Conservation (phyloP, 805 yeast genomes). For the Candida orba region DNA sequence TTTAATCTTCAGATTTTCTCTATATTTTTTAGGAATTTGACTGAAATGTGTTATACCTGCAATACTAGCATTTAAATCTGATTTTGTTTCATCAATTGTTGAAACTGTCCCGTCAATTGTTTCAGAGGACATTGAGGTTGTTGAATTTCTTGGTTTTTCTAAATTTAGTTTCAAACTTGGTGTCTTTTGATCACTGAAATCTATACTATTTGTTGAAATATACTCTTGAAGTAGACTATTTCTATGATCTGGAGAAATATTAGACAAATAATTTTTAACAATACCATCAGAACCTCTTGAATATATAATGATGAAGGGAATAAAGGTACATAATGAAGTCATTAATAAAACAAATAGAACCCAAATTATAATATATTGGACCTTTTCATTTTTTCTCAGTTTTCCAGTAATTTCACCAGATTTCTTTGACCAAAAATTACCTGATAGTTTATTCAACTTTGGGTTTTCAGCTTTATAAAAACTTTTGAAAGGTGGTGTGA, state of each 20-base stretch:
- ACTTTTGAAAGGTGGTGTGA: slow-evolving; percentile 7
- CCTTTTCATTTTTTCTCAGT: background rate
- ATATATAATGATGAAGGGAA: slow-evolving; percentile 21
- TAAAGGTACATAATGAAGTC: slow-evolving; percentile 10
- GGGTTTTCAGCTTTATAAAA: slow-evolving; percentile 16
- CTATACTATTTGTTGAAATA: background rate
- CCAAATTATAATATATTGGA: slow-evolving; percentile 15
- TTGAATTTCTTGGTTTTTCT: too few species aligned
- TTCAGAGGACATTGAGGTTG: background rate
- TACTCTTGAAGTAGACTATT: slow-evolving; percentile 13
- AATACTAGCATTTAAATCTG: slow-evolving; percentile 9
- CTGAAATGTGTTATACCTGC: slow-evolving; percentile 22
- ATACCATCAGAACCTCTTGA: slow-evolving; percentile 27
- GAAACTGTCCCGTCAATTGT: background rate
- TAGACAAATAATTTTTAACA: slow-evolving; percentile 24
- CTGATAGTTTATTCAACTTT: slow-evolving; percentile 7
- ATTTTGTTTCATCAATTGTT: background rate
- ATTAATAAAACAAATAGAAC: slow-evolving; percentile 13
- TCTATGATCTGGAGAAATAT: slow-evolving; percentile 22
- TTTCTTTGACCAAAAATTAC: slow-evolving; percentile 4
- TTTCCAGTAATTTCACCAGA: slow-evolving; percentile 1
- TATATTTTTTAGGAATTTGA: slow-evolving; percentile 29
- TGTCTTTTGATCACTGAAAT: background rate
- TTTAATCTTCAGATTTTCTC: slow-evolving; percentile 29
- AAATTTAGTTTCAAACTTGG: background rate